Evolutionary conservation across 768 basidiomycete species (phyloP).

Genomic region (Suillus clintonianus): DNA sequence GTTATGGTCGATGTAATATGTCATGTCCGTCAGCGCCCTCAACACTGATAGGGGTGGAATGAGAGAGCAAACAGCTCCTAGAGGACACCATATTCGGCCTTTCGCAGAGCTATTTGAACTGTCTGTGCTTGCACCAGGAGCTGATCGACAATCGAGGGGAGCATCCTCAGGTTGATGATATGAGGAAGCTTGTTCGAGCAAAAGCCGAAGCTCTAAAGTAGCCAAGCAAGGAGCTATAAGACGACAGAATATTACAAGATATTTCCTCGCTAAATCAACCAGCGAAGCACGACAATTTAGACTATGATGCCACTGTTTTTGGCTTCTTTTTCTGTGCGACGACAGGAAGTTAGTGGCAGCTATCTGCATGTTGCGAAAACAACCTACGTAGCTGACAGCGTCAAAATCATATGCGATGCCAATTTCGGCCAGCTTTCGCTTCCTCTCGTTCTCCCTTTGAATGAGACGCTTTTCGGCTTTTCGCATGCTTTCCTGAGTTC

Average conservation of each 20-base stretch:
- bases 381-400: conserved; percentile 79
- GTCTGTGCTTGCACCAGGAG: conserved; percentile 31
- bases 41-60: background rate
- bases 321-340: conserved; percentile 37
- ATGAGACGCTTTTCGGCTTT: conserved; percentile 69
- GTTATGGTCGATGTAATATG: background rate
- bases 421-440: conserved; percentile 72
- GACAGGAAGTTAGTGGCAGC: background rate
- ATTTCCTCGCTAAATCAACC: background rate
- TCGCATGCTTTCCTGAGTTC: conserved; percentile 70
- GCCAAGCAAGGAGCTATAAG: background rate
- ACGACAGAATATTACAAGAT: background rate
- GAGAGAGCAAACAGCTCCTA: background rate
- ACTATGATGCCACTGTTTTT: conserved; percentile 22
- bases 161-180: conserved; percentile 28
- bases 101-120: conserved; percentile 28
- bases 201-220: conserved; percentile 4
- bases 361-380: background rate
- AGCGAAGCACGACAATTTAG: background rate
- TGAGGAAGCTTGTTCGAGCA: background rate
- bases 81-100: conserved; percentile 3
- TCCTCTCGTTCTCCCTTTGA: conserved; percentile 55
- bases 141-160: conserved; percentile 29
- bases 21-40: background rate
- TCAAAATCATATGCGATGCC: conserved; percentile 91